Evolutionary conservation across 805 yeast species (phyloP).

Genomic region (Candida wancherniae): DNA sequence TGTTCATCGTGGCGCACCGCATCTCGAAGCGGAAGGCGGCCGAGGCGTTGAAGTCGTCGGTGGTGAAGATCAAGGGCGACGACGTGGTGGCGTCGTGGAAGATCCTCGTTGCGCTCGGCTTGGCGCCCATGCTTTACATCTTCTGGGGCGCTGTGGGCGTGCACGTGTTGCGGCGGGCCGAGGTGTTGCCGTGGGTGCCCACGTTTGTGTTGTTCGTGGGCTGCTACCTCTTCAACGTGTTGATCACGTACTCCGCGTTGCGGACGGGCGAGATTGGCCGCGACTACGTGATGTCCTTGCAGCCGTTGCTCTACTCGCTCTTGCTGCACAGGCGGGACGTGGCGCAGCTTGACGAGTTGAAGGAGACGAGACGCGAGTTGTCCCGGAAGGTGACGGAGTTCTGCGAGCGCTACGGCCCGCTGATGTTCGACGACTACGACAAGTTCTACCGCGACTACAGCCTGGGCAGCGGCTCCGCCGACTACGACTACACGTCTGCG

Average conservation of each 20-base stretch:
- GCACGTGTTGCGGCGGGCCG: constrained; percentile 14
- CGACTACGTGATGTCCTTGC: constrained; percentile 37
- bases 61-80: constrained; percentile 37
- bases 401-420: constrained; percentile 36
- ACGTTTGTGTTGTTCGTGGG: constrained; percentile 20
- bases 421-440: constrained; percentile 34
- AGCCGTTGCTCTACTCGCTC: constrained; percentile 33
- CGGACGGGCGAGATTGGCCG: constrained; percentile 40
- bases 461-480: background rate
- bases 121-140: constrained; percentile 38
- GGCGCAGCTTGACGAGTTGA: constrained; percentile 30
- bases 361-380: constrained; percentile 24
- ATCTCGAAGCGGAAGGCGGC: constrained; percentile 33
- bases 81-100: constrained; percentile 44
- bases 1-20: constrained; percentile 30
- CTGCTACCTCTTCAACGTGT: constrained; percentile 33
- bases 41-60: constrained; percentile 35
- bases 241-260: constrained; percentile 39
- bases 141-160: constrained; percentile 34
- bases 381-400: constrained; percentile 28
- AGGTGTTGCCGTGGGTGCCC: constrained; percentile 15
- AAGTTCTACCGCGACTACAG: constrained; percentile 26
- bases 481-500: constrained; percentile 1
- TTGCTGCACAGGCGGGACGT: constrained; percentile 25
- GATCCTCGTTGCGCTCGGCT: constrained; percentile 36